Percentiles rank a stretch among this genome's conserved stretches.
These are phyloP conservation scores for Suillus weaverae DNA, from an alignment of 768 basidiomycete genomes.

Conservation along the genomic window DNA sequence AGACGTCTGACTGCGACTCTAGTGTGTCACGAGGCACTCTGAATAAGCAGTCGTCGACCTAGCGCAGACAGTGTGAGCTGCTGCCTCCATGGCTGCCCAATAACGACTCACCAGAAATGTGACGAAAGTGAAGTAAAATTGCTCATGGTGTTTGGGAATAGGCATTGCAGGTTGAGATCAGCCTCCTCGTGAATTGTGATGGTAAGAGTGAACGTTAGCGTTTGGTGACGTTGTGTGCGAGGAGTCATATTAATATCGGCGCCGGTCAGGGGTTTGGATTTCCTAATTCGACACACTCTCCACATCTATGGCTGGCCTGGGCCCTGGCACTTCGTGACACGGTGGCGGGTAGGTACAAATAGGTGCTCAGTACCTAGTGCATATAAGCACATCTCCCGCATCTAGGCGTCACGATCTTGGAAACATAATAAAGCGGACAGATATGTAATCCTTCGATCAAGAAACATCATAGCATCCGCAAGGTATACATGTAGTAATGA, in stretches of 20 bases:
- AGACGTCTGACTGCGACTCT: conserved; percentile 26
- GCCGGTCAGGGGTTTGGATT: background rate
- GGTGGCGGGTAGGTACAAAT: background rate
- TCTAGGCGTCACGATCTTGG: background rate
- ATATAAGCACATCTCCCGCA: background rate
- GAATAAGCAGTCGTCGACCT: conserved; percentile 31
- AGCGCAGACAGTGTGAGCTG: background rate
- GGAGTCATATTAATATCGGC: background rate
- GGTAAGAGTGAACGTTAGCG: background rate
- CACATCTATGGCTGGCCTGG: background rate
- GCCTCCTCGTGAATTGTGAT: background rate
- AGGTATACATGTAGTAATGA: conserved; percentile 79
- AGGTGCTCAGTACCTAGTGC: background rate
- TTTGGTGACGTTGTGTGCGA: background rate
- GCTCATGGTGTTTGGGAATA: background rate
- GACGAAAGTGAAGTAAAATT: conserved; percentile 15
- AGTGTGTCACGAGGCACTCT: conserved; percentile 25
- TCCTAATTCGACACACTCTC: background rate
- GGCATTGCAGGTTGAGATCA: background rate
- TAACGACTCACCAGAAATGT: conserved; percentile 15
- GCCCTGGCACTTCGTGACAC: background rate
- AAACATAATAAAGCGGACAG: background rate
- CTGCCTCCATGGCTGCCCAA: no score
- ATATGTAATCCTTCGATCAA: background rate
- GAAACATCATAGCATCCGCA: conserved; percentile 37